Evolutionary conservation across 306 rosid genomes (phyloP), one percentile per base, ranked within the genome.

Genomic region (Ammopiptanthus mongolicus): DNA sequence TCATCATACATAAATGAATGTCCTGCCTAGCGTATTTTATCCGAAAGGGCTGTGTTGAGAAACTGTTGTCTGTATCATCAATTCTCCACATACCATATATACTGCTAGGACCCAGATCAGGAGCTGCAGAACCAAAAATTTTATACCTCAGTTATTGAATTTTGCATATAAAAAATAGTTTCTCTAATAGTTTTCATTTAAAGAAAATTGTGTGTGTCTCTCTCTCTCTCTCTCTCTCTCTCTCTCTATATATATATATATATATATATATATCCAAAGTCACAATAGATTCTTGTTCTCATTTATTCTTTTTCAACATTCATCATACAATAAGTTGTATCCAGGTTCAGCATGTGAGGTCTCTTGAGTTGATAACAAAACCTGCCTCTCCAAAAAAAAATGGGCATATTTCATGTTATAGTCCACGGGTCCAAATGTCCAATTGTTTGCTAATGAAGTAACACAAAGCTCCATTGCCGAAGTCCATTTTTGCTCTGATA

Each of bases 1-100:
- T 71, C 99, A 95, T 88, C 86, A 89, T 83, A 37, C 91, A 87
- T 80, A 95, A 87, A 75, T 87, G 85, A 79, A 90, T 76, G 56
- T 95, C 99, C 82, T 95, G 96, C 71, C 89, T 90, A 6, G 97
- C 96, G 55, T 95, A 95, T 77, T 90, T 92, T 84, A 95, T 87
- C 80, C 89, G 89, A 77, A 95, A 95, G 57, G 97, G 93, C 82
- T 79, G 97, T 21, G 97, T 90, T 33, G 97, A 90, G 88, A 95
- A 91, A 86, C 98, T 94, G 77, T 90, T 85, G 83, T 94, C 97
- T 29, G 84, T 84, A 73, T 94, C 95, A 72, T 94, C 91, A 76
- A 94, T 88, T 88, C 86, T 86, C 98, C 98, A 94, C 73, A 68
- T 88, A 55, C 98, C 97, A 78, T 78, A 34, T 59, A 73, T 53